A percentile compares a stretch with the other conserved stretches of the same genome.
Evolutionary conservation across 2,329 filamentous ascomycete species (phyloP).

Genomic region (Ophiocordyceps camponoti-leonardi): DNA sequence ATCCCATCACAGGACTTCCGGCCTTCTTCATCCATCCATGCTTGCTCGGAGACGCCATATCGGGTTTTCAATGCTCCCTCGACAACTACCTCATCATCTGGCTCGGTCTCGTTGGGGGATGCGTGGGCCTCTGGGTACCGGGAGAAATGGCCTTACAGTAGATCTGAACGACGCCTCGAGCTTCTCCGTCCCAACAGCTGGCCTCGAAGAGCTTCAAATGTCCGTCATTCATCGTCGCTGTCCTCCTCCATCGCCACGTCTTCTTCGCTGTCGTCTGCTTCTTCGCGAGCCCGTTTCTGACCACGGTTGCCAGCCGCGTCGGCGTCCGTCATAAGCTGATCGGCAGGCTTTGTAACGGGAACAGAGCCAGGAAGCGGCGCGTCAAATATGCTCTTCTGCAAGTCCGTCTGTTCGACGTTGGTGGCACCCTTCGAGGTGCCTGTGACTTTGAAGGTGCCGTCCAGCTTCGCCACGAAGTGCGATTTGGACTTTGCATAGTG

Average conservation of each 20-base stretch:
- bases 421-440: slow-evolving; percentile 30
- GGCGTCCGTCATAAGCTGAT: slow-evolving; percentile 31
- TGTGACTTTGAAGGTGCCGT: slow-evolving; percentile 71
- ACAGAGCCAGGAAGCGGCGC: slow-evolving; percentile 37
- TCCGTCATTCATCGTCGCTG: slow-evolving; percentile 49
- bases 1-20: slow-evolving; percentile 63
- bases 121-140: slow-evolving; percentile 64
- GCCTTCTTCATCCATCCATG: slow-evolving; percentile 91
- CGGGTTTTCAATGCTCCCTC: slow-evolving; percentile 40
- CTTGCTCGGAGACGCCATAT: slow-evolving; percentile 68
- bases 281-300: slow-evolving; percentile 51
- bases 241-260: slow-evolving; percentile 55
- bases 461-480: slow-evolving; percentile 74
- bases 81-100: slow-evolving; percentile 70
- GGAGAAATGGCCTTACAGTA: slow-evolving; percentile 40
- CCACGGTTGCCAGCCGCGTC: slow-evolving; percentile 38
- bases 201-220: background rate
- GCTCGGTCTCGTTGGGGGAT: slow-evolving; percentile 73
- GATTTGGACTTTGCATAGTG: slow-evolving; percentile 83
- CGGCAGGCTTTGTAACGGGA: slow-evolving; percentile 28
- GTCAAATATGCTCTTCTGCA: slow-evolving; percentile 69
- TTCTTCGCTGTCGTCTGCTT: slow-evolving; percentile 51
- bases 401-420: slow-evolving; percentile 48
- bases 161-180: slow-evolving; percentile 4
- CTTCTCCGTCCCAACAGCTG: background rate